Evolutionary conservation across 352 stramenopile species (phyloP), one percentile per base, ranked within the genome.

Genomic region (Globisporangium cylindrosporum): DNA sequence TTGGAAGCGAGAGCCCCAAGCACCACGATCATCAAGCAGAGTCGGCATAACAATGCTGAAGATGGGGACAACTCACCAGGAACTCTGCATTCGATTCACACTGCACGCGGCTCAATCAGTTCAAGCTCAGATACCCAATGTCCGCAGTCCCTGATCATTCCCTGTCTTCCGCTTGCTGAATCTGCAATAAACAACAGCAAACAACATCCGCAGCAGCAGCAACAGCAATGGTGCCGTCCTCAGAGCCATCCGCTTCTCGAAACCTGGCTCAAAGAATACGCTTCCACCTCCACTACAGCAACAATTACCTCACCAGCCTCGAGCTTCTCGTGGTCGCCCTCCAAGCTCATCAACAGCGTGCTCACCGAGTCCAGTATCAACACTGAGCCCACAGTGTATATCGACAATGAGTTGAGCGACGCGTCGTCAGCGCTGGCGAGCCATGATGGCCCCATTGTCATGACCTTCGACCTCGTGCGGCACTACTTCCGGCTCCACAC

Each of bases 401-500:
- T 29, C 20, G 25, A 34, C 27, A 18, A 22, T n/a, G 15, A 22
- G 12, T 46, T 66, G 34, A 38, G 7, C 20, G 29, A 56, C 29
- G 15, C 20, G 36, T 14, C 36, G 27, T 32, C 27, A 15, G 9
- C 36, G 18, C 46, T 66, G 20, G 4, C 41, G 1, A 6, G 3
- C 7, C 2, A 57, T 5, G 25, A 64, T 22, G 12, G 57, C 5
- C 24, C 46, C 3, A 66, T 66, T 20, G 46, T 18, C 27, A 55
- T 66, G 60, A 2, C 46, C 2, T 32, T 18, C 1, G 61, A 66
- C 48, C 29, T 59, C 48, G 36, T 43, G 1, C 53, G 62, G 1
- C 51, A 67, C 32, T 67, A 61, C 62, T 61, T 67, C 36, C 32
- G 49, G 3, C 48, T 67, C 6, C n/a, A 59, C 36, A 22, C 36